Evolutionary conservation across 2,329 filamentous ascomycete genomes (phyloP), one percentile per base, ranked within the genome.

Genomic region (Aspergillus hiratsukae): DNA sequence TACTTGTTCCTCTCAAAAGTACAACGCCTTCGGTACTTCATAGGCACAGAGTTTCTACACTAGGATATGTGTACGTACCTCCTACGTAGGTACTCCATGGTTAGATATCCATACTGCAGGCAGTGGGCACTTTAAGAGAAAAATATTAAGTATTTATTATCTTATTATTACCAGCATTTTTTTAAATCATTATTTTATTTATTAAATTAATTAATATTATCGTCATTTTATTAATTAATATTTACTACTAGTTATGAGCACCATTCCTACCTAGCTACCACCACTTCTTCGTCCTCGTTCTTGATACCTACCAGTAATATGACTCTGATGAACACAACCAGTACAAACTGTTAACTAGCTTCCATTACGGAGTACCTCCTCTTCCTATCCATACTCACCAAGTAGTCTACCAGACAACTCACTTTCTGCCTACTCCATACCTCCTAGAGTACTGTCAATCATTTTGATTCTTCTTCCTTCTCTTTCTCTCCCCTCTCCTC

Each of bases 1-100:
- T 51, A 48, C 52, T 48, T 28, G 27, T 58, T 58, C 40, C 49
- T 55, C 53, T 53, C 57, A 57, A 54, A 55, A 57, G 52, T 54
- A 59, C 57, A 51, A 10, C n/a, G 14, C 23, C 5, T 37, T 17
- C 3, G 31, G 14, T 37, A 37, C 31, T 37, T 14, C 31, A 7
- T 17, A 17, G 31, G 11, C 17, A 35, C 31, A 17, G 31, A 35
- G 31, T 35, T 14, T 35, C 14, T 37, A 37, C 14, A 17, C 14
- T 37, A 37, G 14, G 31, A 37, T 2, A 37, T 6, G 31, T 37
- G 48, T 52, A 52, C 52, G 41, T 52, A 49, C 54, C 2, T 17
- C 4, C 31, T 35, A 35, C 31, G 31, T 35, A 35, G 31, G 4
- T 35, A 6, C 29, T 31, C 29, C 3, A 10, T 31, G 4, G 31